Percentiles rank a stretch among this genome's conserved stretches.
Evolutionary conservation across 805 yeast genomes (phyloP).

Genomic region (Candida orba): DNA sequence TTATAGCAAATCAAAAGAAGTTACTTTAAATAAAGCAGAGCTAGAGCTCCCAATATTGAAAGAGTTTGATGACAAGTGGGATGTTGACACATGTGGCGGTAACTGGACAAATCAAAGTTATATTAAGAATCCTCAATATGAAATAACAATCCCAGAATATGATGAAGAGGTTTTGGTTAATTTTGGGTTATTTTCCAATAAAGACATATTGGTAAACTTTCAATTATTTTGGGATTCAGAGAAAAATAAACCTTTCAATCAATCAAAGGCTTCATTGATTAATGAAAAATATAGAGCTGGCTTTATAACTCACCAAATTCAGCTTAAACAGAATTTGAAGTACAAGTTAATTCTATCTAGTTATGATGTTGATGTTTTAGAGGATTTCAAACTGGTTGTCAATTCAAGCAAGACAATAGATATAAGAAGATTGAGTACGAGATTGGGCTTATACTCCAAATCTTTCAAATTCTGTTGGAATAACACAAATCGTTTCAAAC

Average conservation of each 20-base stretch:
- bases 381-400: constrained; percentile 27
- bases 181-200: constrained; percentile 20
- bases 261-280: constrained; percentile 25
- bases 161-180: constrained; percentile 15
- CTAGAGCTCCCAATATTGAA: constrained; percentile 17
- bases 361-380: constrained; percentile 27
- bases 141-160: constrained; percentile 23
- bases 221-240: constrained; percentile 36
- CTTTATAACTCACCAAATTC: constrained; percentile 17
- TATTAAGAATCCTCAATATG: constrained; percentile 50
- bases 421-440: constrained; percentile 17
- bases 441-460: constrained; percentile 31
- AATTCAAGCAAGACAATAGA: constrained; percentile 17
- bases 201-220: constrained; percentile 30
- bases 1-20: constrained; percentile 8
- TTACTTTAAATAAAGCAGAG: constrained; percentile 27
- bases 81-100: constrained; percentile 41
- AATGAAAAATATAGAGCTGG: constrained; percentile 30
- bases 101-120: constrained; percentile 41
- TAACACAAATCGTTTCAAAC: constrained; percentile 31
- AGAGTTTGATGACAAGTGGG: constrained; percentile 38
- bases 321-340: constrained; percentile 25
- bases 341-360: constrained; percentile 44
- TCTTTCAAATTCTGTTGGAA: constrained; percentile 31
- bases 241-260: constrained; percentile 24